phyloP scores from a whole-genome alignment of 495 filamentous ascomycete species.

The Xylaria scruposa region DNA sequence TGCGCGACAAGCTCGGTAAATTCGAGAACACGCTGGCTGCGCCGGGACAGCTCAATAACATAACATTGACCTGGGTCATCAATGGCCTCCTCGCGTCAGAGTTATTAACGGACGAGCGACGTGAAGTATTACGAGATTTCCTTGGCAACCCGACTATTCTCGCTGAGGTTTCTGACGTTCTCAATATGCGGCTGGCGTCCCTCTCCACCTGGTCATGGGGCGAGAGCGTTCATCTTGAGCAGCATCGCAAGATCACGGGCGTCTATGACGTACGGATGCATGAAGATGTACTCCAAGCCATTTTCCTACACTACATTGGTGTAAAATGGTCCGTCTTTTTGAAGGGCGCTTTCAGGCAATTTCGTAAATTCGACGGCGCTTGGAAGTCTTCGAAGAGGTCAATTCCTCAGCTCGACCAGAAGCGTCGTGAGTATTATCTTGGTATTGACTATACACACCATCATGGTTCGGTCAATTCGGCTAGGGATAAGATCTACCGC shows the following conservation, averaged over 20 bases:
- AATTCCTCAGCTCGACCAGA: slow-evolving; percentile 52
- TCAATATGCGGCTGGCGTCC: slow-evolving; percentile 70
- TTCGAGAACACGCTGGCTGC: slow-evolving; percentile 54
- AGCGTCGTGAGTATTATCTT: slow-evolving; percentile 59
- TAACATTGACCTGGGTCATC: slow-evolving; percentile 57
- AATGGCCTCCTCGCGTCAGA: slow-evolving; percentile 61
- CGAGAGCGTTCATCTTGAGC: slow-evolving; percentile 60
- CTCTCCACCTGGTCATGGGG: slow-evolving; percentile 69
- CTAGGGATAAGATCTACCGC: slow-evolving; percentile 50
- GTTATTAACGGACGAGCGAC: slow-evolving; percentile 66
- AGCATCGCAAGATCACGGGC: slow-evolving; percentile 67
- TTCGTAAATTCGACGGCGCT: slow-evolving; percentile 48
- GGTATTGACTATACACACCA: slow-evolving; percentile 29
- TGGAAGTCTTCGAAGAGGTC: slow-evolving; percentile 49
- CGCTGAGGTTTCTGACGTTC: slow-evolving; percentile 67
- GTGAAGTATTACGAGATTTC: slow-evolving; percentile 64
- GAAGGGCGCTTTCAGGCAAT: slow-evolving; percentile 51
- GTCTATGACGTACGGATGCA: slow-evolving; percentile 69
- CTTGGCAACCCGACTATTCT: slow-evolving; percentile 61
- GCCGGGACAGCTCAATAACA: slow-evolving; percentile 49
- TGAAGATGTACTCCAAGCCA: slow-evolving; percentile 69
- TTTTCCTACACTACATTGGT: slow-evolving; percentile 71
- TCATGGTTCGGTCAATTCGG: slow-evolving; percentile 40
- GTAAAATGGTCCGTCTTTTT: slow-evolving; percentile 65
- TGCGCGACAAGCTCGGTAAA: slow-evolving; percentile 50